A percentile compares a stretch with the other conserved stretches of the same genome.
Evolutionary conservation across 345 rosid species (phyloP).

Genomic region (Stellera chamaejasme): DNA sequence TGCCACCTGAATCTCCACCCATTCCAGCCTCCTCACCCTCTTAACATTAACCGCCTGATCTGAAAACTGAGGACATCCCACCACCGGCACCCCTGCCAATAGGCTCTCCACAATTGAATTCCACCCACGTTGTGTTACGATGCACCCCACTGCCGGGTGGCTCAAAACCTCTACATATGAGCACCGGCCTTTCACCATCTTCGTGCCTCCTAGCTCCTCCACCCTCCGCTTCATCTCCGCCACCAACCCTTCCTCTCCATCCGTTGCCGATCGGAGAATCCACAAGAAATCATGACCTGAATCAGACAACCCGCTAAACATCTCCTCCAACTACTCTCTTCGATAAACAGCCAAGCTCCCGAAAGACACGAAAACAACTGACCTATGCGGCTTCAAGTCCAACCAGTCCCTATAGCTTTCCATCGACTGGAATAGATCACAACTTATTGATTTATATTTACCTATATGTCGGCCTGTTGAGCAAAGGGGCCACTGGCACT

Average conservation of each 20-base stretch:
- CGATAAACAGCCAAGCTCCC: conserved; percentile 22
- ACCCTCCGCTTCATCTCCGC: conserved; percentile 4
- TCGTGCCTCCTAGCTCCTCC: conserved; percentile 12
- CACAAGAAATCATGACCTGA: conserved; percentile 23
- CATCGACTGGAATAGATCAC: conserved; percentile 5
- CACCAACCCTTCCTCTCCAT: background rate
- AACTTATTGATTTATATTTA: background rate
- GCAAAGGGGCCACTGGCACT: no score
- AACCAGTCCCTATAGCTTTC: conserved; percentile 18
- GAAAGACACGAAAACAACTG: conserved; percentile 33
- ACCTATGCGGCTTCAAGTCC: conserved; percentile 10
- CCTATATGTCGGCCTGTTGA: no score
- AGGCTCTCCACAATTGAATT: conserved; percentile 32
- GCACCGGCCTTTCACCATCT: conserved; percentile 34
- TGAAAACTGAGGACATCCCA: conserved; percentile 29
- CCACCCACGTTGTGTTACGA: conserved; percentile 41
- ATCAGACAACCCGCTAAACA: conserved; percentile 16
- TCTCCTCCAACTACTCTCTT: conserved; percentile 25
- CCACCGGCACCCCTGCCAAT: conserved; percentile 28
- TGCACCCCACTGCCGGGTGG: conserved; percentile 30
- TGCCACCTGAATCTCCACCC: conserved; percentile 25
- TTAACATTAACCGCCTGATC: conserved; percentile 31
- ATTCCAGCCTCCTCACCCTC: conserved; percentile 17
- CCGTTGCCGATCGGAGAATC: conserved; percentile 16
- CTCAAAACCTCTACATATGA: conserved; percentile 32